Percentiles rank a stretch among this genome's conserved stretches.
phyloP scores from a whole-genome alignment of 768 basidiomycete genomes.

The Lepiota brunneoincarnata region DNA sequence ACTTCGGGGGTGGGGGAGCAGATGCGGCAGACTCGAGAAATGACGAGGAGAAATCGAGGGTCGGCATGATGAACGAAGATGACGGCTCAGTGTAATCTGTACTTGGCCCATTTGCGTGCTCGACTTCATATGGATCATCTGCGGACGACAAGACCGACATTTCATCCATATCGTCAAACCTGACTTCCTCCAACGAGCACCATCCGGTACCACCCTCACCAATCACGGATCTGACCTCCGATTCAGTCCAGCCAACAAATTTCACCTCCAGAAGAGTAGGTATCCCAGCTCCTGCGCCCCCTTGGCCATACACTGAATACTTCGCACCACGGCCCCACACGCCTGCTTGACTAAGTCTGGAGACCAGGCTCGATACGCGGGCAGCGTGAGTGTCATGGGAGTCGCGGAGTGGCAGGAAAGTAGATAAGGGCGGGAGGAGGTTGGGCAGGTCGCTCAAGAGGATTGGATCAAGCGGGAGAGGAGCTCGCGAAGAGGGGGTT shows the following conservation, averaged over 20 bases:
- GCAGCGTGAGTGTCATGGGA: slow-evolving; percentile 55
- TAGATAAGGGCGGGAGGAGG: slow-evolving; percentile 47
- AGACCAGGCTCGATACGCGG: slow-evolving; percentile 66
- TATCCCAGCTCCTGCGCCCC: slow-evolving; percentile 38
- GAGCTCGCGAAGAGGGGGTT: slow-evolving; percentile 64
- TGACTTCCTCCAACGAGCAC: slow-evolving; percentile 68
- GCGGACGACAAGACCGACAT: slow-evolving; percentile 24
- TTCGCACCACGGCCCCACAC: slow-evolving; percentile 64
- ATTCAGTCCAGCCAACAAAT: slow-evolving; percentile 72
- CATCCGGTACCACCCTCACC: slow-evolving; percentile 73
- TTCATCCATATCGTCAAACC: slow-evolving; percentile 21
- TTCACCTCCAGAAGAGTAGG: slow-evolving; percentile 67
- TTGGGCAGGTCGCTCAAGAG: slow-evolving; percentile 15
- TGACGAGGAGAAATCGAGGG: slow-evolving; percentile 65
- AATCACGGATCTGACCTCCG: slow-evolving; percentile 61
- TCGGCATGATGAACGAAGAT: slow-evolving; percentile 73
- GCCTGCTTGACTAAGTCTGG: slow-evolving; percentile 63
- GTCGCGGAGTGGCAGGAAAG: slow-evolving; percentile 49
- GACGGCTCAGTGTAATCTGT: slow-evolving; percentile 46
- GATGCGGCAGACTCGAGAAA: slow-evolving; percentile 27
- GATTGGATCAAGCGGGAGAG: slow-evolving; percentile 38
- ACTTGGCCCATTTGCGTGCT: background rate
- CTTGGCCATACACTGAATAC: slow-evolving; percentile 53
- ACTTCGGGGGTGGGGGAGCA: background rate
- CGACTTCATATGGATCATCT: slow-evolving; percentile 16